Conservation (phyloP, 164 flowering plant genomes). For the Dillenia turbinata region DNA sequence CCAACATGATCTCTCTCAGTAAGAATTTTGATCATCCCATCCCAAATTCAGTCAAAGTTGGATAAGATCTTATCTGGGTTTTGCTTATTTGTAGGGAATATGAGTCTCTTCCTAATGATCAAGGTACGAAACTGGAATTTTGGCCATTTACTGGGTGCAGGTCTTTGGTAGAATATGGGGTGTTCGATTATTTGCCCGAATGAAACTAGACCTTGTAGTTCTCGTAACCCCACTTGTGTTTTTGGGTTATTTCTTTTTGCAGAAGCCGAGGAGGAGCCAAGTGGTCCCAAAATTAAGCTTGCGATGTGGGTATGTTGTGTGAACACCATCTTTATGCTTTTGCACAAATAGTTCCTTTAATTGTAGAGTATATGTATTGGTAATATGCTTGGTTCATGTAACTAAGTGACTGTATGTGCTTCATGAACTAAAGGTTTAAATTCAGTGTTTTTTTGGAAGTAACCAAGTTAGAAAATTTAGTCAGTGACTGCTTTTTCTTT, state of each 20-base stretch:
- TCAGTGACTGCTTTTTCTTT: no score
- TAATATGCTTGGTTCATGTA: no score
- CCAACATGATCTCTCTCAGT: neutral
- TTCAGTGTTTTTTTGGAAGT: no score
- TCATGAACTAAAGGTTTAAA: no score
- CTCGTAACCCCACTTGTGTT: neutral
- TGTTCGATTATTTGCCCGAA: neutral
- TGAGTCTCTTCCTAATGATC: slow-evolving; percentile 41
- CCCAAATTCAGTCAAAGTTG: no score
- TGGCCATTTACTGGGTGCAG: neutral
- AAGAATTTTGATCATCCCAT: neutral
- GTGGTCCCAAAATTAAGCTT: slow-evolving; percentile 60
- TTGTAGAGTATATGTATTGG: no score
- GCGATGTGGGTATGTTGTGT: slow-evolving; percentile 89
- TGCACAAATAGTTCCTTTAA: no score
- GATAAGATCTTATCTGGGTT: no score
- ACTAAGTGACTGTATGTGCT: no score
- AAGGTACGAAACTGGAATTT: slow-evolving; percentile 21
- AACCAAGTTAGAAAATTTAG: no score
- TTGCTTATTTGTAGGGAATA: slow-evolving; percentile 33
- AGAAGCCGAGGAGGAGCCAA: slow-evolving; percentile 40
- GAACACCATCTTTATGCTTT: neutral
- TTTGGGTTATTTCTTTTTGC: slow-evolving; percentile 1
- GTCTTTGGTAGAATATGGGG: neutral
- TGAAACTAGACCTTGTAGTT: neutral